These are phyloP conservation scores for Cyberlindnera xishuangbannaensis DNA, from an alignment of 805 yeast species.

Conservation along the genomic window DNA sequence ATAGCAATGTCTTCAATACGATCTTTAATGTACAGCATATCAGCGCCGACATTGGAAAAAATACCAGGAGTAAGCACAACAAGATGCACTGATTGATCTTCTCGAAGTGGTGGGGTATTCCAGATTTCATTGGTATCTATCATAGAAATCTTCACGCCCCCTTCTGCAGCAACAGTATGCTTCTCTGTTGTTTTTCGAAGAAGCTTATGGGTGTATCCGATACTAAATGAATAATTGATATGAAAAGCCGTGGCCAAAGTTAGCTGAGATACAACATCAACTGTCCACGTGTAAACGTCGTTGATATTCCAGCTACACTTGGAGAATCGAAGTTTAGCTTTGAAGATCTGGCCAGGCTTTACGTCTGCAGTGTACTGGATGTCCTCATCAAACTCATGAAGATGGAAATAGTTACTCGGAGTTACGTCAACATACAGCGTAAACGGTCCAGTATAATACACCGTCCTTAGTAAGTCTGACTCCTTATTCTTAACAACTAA, in stretches of 20 bases:
- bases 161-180: background rate
- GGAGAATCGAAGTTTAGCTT: constrained; percentile 47
- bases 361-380: constrained; percentile 46
- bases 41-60: constrained; percentile 85
- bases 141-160: constrained; percentile 22
- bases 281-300: constrained; percentile 56
- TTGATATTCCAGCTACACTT: constrained; percentile 31
- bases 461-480: constrained; percentile 67
- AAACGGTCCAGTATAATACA: constrained; percentile 86
- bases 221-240: constrained; percentile 58
- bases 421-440: constrained; percentile 77
- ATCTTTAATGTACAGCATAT: constrained; percentile 84
- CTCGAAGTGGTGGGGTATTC: constrained; percentile 55
- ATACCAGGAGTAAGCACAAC: constrained; percentile 89
- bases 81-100: constrained; percentile 63
- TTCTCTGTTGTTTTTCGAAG: constrained; percentile 11
- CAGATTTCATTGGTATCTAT: constrained; percentile 72
- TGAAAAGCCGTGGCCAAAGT: constrained; percentile 63
- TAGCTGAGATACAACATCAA: constrained; percentile 78
- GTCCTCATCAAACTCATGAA: constrained; percentile 35
- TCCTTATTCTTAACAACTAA: constrained; percentile 67
- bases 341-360: constrained; percentile 68
- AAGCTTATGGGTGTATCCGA: constrained; percentile 40
- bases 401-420: constrained; percentile 56
- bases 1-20: constrained; percentile 45